A percentile compares a stretch with the other conserved stretches of the same genome.
Evolutionary conservation across 352 stramenopile species (phyloP).

Genomic region (Phytophthora quininea): DNA sequence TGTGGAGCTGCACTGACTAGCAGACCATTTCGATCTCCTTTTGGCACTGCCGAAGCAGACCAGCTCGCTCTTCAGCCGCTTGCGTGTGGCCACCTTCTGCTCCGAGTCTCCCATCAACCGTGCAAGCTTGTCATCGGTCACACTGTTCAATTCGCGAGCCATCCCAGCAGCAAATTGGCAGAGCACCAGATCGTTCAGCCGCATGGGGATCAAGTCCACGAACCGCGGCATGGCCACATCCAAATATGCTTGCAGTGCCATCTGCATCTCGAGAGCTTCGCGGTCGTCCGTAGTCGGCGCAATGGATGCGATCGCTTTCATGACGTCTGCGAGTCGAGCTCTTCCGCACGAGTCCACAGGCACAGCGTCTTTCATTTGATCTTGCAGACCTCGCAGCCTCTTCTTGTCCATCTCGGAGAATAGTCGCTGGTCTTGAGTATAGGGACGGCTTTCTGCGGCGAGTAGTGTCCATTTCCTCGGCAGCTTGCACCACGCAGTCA

Average conservation of each 20-base stretch:
- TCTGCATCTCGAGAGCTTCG: conserved; percentile 40
- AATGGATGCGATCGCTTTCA: conserved; percentile 19
- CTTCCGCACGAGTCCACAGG: conserved; percentile 1
- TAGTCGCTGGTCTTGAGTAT: conserved; percentile 43
- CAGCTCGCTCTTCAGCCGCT: too few relatives aligned
- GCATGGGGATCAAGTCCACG: too few relatives aligned
- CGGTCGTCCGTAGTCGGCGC: conserved; percentile 27
- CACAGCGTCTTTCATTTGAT: conserved; percentile 18
- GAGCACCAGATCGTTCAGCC: too few relatives aligned
- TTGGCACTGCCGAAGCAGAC: too few relatives aligned
- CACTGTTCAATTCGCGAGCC: too few relatives aligned
- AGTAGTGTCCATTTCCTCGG: conserved; percentile 32
- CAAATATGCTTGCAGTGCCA: conserved; percentile 15
- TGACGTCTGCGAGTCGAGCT: conserved; percentile 17
- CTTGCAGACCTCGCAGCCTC: conserved; percentile 18
- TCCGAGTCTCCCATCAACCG: too few relatives aligned
- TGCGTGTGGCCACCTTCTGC: too few relatives aligned
- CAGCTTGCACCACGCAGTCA: conserved; percentile 14
- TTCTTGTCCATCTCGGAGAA: conserved; percentile 30
- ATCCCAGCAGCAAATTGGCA: too few relatives aligned
- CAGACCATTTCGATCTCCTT: too few relatives aligned
- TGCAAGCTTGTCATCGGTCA: too few relatives aligned
- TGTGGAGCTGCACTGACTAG: too few relatives aligned
- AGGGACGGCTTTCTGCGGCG: conserved; percentile 36
- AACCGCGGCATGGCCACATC: too few relatives aligned